phyloP scores from a whole-genome alignment of 2,329 filamentous ascomycete genomes.

The Alternaria triticina region DNA sequence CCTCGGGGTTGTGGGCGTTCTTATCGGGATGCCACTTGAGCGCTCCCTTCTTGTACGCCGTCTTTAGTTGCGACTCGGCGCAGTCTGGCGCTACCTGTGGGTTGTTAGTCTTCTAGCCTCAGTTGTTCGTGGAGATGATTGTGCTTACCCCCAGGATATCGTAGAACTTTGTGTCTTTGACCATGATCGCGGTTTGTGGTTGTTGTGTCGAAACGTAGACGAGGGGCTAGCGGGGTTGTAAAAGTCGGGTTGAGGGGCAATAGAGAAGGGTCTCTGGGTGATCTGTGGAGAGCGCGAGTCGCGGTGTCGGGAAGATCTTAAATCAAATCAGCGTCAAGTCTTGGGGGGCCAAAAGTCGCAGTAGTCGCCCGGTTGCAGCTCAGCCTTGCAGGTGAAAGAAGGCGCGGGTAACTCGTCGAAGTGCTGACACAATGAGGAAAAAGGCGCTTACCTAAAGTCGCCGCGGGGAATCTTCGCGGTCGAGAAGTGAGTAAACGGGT shows the following conservation, averaged over 20 bases:
- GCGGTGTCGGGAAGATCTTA: slow-evolving; percentile 3
- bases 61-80: slow-evolving; percentile 86
- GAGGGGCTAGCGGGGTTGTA: slow-evolving; percentile 37
- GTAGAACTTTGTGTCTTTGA: slow-evolving; percentile 80
- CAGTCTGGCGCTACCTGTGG: slow-evolving; percentile 76
- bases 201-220: slow-evolving; percentile 11
- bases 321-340: slow-evolving; percentile 25
- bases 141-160: slow-evolving; percentile 73
- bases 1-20: slow-evolving; percentile 90
- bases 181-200: slow-evolving; percentile 63
- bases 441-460: slow-evolving; percentile 29
- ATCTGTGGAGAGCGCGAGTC: slow-evolving; percentile 9
- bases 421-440: slow-evolving; percentile 1
- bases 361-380: slow-evolving; percentile 17
- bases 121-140: slow-evolving; percentile 33
- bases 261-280: slow-evolving; percentile 9
- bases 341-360: slow-evolving; percentile 9
- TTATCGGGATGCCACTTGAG: slow-evolving; percentile 92
- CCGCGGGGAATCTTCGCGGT: slow-evolving; percentile 1
- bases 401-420: slow-evolving; percentile 14
- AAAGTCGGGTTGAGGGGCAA: slow-evolving; percentile 23
- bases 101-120: slow-evolving; percentile 18
- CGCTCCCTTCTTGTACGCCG: slow-evolving; percentile 83
- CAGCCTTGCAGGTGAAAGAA: slow-evolving; percentile 23
- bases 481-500: slow-evolving; percentile 3